Evolutionary conservation across 2,329 filamentous ascomycete genomes (phyloP).

Genomic region (Colletotrichum aenigma): DNA sequence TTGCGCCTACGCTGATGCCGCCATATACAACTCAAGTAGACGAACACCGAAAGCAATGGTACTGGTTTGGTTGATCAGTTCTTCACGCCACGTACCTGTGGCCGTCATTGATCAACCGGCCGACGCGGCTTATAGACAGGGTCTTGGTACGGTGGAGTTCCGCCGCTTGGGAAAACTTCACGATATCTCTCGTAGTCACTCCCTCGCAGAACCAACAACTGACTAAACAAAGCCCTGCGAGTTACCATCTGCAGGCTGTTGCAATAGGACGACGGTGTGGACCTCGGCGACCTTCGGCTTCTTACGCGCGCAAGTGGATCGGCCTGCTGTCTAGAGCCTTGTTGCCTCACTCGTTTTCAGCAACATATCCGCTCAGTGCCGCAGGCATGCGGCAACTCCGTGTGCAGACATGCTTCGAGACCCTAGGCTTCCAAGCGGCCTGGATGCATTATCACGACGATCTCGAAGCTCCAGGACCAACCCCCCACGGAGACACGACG

Average conservation of each 20-base stretch:
- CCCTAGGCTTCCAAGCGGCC: neutral
- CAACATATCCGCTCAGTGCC: conserved; percentile 1
- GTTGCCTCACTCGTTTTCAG: conserved; percentile 11
- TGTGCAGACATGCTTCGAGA: neutral
- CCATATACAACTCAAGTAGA: neutral
- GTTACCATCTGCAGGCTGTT: neutral
- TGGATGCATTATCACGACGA: neutral
- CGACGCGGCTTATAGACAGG: neutral
- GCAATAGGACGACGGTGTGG: neutral
- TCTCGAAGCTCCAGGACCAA: neutral
- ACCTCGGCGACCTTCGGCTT: conserved; percentile 2
- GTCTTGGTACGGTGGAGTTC: neutral
- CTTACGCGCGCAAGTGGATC: conserved; percentile 5
- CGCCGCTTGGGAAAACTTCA: neutral
- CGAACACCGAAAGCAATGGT: neutral
- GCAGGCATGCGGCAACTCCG: conserved; percentile 7
- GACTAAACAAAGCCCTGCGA: neutral
- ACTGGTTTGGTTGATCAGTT: neutral
- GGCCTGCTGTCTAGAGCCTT: neutral
- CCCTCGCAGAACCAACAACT: neutral
- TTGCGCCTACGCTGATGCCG: neutral
- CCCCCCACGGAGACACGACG: neutral
- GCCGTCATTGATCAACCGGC: neutral
- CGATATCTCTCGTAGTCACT: neutral
- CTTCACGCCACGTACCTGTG: neutral